Percentiles rank a stretch among this genome's conserved stretches.
Conservation (phyloP, 2,329 filamentous ascomycete species). For the Fusarium graminum region DNA sequence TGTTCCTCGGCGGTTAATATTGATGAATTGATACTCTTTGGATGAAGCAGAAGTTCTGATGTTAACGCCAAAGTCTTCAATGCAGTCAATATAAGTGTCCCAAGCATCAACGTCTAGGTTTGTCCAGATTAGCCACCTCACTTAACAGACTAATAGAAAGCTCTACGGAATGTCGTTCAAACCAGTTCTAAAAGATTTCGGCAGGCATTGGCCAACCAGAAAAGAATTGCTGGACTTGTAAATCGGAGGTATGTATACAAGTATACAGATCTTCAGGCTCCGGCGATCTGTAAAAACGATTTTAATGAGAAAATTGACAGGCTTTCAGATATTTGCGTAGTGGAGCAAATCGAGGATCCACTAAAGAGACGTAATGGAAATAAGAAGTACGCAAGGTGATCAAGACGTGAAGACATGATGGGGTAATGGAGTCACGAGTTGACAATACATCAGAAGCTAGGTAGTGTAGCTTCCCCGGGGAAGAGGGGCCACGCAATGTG, state of each 20-base stretch:
- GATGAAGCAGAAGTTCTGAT: not conserved
- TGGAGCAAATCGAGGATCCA: not conserved
- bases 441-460: slow-evolving; percentile 10
- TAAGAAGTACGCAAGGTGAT: slow-evolving; percentile 23
- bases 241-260: not conserved
- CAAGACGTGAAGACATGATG: slow-evolving; percentile 28
- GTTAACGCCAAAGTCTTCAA: not conserved
- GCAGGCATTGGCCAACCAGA: slow-evolving; percentile 32
- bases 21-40: slow-evolving; percentile 30
- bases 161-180: slow-evolving; percentile 1
- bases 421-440: slow-evolving; percentile 37
- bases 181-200: not conserved
- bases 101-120: not conserved
- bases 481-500: slow-evolving; percentile 15
- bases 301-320: slow-evolving; percentile 5
- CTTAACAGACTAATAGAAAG: slow-evolving; percentile 12
- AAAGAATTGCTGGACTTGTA: not conserved
- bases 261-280: not conserved
- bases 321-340: not conserved
- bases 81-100: not conserved
- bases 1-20: slow-evolving; percentile 33
- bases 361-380: slow-evolving; percentile 9
- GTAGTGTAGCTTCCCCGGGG: slow-evolving; percentile 13
- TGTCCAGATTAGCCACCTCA: slow-evolving; percentile 10
- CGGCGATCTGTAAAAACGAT: not conserved